Base-by-base conservation (phyloP, 2,329 filamentous ascomycete species). In the Arthrobotrys megalospora region DNA sequence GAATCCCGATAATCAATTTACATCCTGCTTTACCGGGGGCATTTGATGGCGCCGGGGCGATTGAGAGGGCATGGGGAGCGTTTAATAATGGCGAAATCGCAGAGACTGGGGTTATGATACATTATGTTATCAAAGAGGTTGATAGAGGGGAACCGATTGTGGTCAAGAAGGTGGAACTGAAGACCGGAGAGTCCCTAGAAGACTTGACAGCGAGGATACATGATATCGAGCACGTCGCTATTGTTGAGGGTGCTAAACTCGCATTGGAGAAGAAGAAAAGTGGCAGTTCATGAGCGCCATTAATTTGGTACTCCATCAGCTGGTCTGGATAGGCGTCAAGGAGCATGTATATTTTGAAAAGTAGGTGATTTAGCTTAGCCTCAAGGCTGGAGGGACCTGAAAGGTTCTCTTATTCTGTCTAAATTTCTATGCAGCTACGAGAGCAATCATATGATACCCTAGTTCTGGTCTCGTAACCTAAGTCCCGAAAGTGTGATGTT, bases 81-180 rank as follows among this genome's bases (percentile, higher is more conserved):
- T 94, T 92, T 83, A 84, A 90, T 83, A 88, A 88, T 80, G 88
- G 93, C 8, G 88, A 90, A 81, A 88, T 92, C 80, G 88, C 88
- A 80, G 88, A 87, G 80, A 94, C 89, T 0, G 94, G 94, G 0
- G 91, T 96, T 67, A 97, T 97, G 94, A 90, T 93, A 14, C 94
- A 97, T 85, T 91, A 94, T 84, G 93, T 97, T 55, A 90, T 92
- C 79, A 86, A 86, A 7, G 90, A 95, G 83, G 93, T 97, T 68
- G 94, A 97, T 85, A 88, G 91, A 82, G 94, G 94, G 1, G 86
- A 88, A 80, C 91, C 92, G 8, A 91, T 97, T 81, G 82, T 94
- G 78, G 88, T 91, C 1, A 84, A 87, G 80, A 91, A 94, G 84
- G 89, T 97, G 24, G 87, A 89, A 70, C 90, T 88, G 80, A 88